Percentiles rank a stretch among this genome's conserved stretches.
Conservation (phyloP, 164 flowering plant species). For the Liriodendron chinense region DNA sequence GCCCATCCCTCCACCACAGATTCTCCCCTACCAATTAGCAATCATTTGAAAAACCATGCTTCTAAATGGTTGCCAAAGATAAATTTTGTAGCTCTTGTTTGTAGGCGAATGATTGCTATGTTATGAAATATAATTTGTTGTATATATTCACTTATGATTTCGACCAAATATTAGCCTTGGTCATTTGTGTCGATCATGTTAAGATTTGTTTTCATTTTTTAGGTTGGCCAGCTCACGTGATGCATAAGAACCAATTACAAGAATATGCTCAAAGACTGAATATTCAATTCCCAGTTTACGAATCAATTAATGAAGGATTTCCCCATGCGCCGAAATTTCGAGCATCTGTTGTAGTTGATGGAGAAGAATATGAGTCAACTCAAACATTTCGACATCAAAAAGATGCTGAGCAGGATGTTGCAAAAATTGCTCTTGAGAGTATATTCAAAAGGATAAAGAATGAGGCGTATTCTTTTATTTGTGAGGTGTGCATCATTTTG, state of each 20-base stretch:
- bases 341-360: conserved; percentile 41
- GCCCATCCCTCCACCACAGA: too few relatives aligned
- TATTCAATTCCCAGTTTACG: conserved; percentile 38
- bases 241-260: conserved; percentile 44
- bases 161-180: too few relatives aligned
- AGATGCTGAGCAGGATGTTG: conserved; percentile 59
- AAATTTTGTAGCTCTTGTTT: too few relatives aligned
- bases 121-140: too few relatives aligned
- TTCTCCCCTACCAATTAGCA: too few relatives aligned
- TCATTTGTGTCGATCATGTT: too few relatives aligned
- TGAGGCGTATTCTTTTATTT: conserved; percentile 31
- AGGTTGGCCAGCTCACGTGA: conserved; percentile 15
- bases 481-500: conserved; percentile 31
- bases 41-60: too few relatives aligned
- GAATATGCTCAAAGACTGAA: conserved; percentile 39
- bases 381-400: conserved; percentile 36
- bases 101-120: too few relatives aligned
- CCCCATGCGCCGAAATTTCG: conserved; percentile 40
- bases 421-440: conserved; percentile 36
- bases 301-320: conserved; percentile 37
- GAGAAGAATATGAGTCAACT: conserved; percentile 26
- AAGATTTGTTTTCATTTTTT: neutral
- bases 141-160: too few relatives aligned
- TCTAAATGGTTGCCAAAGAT: too few relatives aligned
- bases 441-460: conserved; percentile 27